These are phyloP conservation scores for Chrysophaeum taylorii DNA, from an alignment of 352 stramenopile species.

Conservation along the genomic window DNA sequence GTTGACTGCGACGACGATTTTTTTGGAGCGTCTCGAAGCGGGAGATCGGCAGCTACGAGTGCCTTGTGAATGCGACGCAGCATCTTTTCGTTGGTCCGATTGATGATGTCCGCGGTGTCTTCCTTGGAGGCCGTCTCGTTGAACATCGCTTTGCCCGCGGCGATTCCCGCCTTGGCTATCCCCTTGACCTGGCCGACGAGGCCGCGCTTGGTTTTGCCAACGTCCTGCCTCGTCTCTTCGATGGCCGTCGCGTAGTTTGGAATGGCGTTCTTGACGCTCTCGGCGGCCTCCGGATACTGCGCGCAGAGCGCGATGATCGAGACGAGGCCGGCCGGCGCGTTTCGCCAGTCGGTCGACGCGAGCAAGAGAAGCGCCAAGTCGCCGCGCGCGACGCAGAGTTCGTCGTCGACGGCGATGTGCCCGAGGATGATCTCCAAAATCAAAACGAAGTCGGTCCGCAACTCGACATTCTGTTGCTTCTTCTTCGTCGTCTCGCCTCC, in stretches of 20 bases:
- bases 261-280: not conserved
- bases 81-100: not conserved
- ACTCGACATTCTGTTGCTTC: not conserved
- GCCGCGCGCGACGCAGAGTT: not conserved
- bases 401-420: not conserved
- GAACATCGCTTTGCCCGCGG: not conserved
- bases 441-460: not conserved
- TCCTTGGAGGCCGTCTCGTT: not conserved
- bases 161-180: not conserved
- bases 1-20: no score
- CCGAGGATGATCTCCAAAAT: conserved; percentile 1
- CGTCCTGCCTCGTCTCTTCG: not conserved
- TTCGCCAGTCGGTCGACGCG: no score
- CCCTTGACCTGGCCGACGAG: not conserved
- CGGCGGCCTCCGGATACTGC: not conserved
- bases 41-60: no score
- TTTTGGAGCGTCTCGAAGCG: no score
- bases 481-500: not conserved
- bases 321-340: not conserved
- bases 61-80: not conserved
- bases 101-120: not conserved
- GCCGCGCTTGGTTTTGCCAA: not conserved
- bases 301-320: not conserved
- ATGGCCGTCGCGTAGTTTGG: not conserved
- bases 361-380: no score